Evolutionary conservation across 2,329 filamentous ascomycete species (phyloP), one percentile per base, ranked within the genome.

Genomic region (Colletotrichum filicis): DNA sequence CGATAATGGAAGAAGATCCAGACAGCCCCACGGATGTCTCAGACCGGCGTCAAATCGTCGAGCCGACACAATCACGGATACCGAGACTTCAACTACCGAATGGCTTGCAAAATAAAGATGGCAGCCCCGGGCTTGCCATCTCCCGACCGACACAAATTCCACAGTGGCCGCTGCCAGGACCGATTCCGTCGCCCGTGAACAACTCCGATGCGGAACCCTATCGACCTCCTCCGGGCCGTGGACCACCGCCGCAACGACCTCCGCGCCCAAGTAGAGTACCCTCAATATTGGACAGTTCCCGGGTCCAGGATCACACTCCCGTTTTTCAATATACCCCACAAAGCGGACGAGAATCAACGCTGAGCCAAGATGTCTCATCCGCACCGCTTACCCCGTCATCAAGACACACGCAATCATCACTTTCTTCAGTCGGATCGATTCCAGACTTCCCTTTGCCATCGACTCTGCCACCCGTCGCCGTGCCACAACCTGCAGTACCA

Each of bases 261-360:
- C 89, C 89, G 12, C 86, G 91, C 49, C 90, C 90, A 8, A 92
- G 89, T 76, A 80, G 85, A 73, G 88, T 91, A 2, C 89, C 89
- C 11, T 91, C 89, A 0, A 87, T 91, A 42, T 80, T 91, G 28
- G 89, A 92, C 76, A 84, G 84, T 69, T 88, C 89, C 52, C 86
- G 83, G 70, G 78, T 90, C 16, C 88, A 91, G 79, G 88, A 90
- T 6, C 87, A 84, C 26, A 89, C 87, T 0, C 88, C 89, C 9
- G 81, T 86, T 5, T 91, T 91, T 66, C 86, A 86, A 68, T 87
- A 86, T 68, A 77, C 78, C 46, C 82, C 83, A 5, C 83, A 84
- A 62, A 78, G 77, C 58, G 76, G 77, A 7, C 81, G 83, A 61
- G 82, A 80, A 70, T 82, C 82, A 16, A 72, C 76, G 22, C 78